Percentiles rank a stretch among this genome's conserved stretches.
Evolutionary conservation across 495 filamentous ascomycete species (phyloP).

Genomic region (Thermothielavioides terrestris): DNA sequence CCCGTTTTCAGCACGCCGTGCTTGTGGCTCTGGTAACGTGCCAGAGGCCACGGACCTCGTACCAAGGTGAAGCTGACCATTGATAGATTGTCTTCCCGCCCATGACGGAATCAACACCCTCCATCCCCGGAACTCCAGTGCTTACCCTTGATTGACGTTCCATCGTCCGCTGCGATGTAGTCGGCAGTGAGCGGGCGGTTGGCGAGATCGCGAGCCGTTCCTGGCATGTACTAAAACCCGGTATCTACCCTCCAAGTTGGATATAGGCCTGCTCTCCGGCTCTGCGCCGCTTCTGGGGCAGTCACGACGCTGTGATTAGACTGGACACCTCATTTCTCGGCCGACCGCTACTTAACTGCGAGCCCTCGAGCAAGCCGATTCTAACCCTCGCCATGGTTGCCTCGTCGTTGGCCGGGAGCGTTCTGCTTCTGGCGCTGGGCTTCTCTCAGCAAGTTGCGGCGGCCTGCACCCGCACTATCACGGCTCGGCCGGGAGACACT

Average conservation of each 20-base stretch:
- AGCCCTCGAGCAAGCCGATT: neutral
- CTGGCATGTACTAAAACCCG: neutral
- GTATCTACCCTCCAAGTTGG: neutral
- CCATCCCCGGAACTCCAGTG: neutral
- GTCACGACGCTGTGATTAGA: too few species aligned
- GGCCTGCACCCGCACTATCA: conserved; percentile 15
- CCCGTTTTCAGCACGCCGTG: neutral
- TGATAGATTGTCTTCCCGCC: neutral
- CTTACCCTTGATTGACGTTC: neutral
- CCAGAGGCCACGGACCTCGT: neutral
- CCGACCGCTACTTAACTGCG: too few species aligned
- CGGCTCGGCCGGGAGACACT: conserved; percentile 21
- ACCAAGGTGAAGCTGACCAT: neutral
- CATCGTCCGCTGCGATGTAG: neutral
- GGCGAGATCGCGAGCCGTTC: neutral
- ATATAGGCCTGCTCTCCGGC: too few species aligned
- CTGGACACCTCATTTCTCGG: too few species aligned
- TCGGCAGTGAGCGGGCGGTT: neutral
- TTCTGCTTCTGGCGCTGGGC: conserved; percentile 11
- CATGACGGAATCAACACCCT: neutral
- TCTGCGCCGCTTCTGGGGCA: too few species aligned
- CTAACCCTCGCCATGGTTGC: conserved; percentile 13
- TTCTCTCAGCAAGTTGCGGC: conserved; percentile 4
- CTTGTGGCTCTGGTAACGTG: neutral
- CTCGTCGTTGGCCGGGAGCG: conserved; percentile 1